These are phyloP conservation scores for Podospora pseudopauciseta DNA, from an alignment of 495 filamentous ascomycete species.

Conservation along the genomic window DNA sequence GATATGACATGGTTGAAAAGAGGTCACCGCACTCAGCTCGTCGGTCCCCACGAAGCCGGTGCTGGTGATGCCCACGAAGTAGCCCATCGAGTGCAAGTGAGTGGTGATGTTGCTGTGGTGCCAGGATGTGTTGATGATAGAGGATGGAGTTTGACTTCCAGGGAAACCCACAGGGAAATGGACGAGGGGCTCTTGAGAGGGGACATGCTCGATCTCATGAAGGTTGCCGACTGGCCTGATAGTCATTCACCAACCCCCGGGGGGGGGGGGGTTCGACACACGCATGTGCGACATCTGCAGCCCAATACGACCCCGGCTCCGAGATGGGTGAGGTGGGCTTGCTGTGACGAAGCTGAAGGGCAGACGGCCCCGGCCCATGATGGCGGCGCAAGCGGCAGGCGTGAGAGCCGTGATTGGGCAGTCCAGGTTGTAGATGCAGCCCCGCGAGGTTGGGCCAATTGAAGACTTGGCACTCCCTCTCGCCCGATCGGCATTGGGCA, in stretches of 20 bases:
- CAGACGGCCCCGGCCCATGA: not conserved
- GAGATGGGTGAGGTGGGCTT: not conserved
- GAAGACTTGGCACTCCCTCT: conserved; percentile 11
- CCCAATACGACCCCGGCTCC: conserved; percentile 14
- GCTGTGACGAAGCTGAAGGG: conserved; percentile 12
- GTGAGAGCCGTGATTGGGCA: conserved; percentile 13
- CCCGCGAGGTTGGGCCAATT: not conserved
- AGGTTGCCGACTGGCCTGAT: not conserved
- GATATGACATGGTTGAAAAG: conserved; percentile 32
- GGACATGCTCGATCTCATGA: not conserved
- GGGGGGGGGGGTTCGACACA: not conserved
- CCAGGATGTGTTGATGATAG: not conserved
- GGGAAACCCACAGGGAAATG: not conserved
- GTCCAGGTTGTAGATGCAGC: not conserved
- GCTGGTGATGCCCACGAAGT: conserved; percentile 28
- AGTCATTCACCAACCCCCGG: conserved; percentile 16
- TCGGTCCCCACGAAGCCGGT: conserved; percentile 32
- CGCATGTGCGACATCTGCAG: conserved; percentile 21
- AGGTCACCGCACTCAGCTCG: conserved; percentile 31
- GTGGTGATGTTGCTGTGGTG: not conserved
- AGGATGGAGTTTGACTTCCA: not conserved
- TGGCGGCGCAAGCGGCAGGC: not conserved
- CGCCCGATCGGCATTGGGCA: conserved; percentile 15
- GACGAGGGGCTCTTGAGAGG: not conserved
- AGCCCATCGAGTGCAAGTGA: conserved; percentile 21